Evolutionary conservation across 495 filamentous ascomycete species (phyloP), one percentile per base, ranked within the genome.

Genomic region (Penicillium desertorum): DNA sequence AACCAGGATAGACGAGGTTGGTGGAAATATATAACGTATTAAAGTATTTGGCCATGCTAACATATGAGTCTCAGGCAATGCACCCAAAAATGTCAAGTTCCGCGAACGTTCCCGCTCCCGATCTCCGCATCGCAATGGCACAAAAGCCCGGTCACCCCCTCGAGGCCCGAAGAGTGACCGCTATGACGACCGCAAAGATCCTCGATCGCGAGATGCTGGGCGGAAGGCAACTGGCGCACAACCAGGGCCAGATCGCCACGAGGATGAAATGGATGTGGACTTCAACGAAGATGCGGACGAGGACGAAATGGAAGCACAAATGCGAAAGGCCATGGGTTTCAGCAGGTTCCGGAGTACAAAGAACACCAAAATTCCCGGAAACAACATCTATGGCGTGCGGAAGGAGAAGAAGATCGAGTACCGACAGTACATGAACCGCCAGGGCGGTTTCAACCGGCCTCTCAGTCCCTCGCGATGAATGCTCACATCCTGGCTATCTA

Each of bases 331-430:
- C 76, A 90, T 98, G 89, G 95, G 95, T 1, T 96, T 98, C 62
- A 83, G 82, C 5, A 79, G 78, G 16, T 98, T 98, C 70, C 86
- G 86, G 45, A 88, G 83, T 17, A 98, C 94, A 34, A 96, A 98
- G 67, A 82, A 88, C 56, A 92, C 89, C 61, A 97, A 98, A 67
- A 86, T 98, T 0, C 80, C 85, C 8, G 94, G 94, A 7, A 98
- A 98, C 67, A 83, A 96, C 64, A 83, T 90, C 52, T 92, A 87
- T 48, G 89, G 79, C 6, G 85, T 96, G 29, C 76, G 88, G 57
- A 97, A 96, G 80, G 93, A 96, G 77, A 98, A 96, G 85, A 90
- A 90, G 81, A 89, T 88, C 6, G 85, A 95, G 80, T 97, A 97
- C 67, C 80, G 94, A 67, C 94, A 98, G 82, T 98, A 98, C 71